Evolutionary conservation across 192 early-diverging fungal genomes (phyloP).

Genomic region (Coemansia guatemalensis): DNA sequence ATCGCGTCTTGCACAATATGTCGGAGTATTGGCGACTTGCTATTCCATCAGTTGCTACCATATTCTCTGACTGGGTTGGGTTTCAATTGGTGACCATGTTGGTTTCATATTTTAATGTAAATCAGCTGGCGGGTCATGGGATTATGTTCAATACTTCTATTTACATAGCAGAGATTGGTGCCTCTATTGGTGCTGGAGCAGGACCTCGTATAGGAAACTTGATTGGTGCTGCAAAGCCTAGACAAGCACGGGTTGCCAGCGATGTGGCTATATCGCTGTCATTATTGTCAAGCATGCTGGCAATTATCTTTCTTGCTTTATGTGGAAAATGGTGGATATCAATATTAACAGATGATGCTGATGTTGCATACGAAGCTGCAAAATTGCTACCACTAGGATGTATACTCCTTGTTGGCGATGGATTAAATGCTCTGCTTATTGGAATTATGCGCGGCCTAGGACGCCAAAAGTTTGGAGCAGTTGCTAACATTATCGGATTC

Average conservation of each 20-base stretch:
- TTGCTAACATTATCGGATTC: conserved; percentile 49
- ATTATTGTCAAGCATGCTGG: conserved; percentile 54
- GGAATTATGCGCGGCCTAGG: conserved; percentile 56
- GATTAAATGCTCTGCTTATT: conserved; percentile 58
- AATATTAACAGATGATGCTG: conserved; percentile 48
- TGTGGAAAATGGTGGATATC: conserved; percentile 61
- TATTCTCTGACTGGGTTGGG: conserved; percentile 79
- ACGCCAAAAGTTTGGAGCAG: conserved; percentile 55
- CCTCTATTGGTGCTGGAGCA: conserved; percentile 75
- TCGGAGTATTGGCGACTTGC: conserved; percentile 64
- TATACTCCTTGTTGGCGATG: conserved; percentile 47
- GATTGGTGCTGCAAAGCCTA: conserved; percentile 57
- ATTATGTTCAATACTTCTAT: conserved; percentile 70
- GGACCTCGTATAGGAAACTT: conserved; percentile 79
- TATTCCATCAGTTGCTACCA: conserved; percentile 75
- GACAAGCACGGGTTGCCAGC: conserved; percentile 56
- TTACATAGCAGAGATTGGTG: conserved; percentile 68
- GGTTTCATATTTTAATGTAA: conserved; percentile 74
- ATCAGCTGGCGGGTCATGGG: conserved; percentile 77
- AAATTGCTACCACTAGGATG: conserved; percentile 27
- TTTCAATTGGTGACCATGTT: conserved; percentile 70
- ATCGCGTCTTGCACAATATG: conserved; percentile 64
- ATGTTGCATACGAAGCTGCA: conserved; percentile 46
- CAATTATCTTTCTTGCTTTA: conserved; percentile 59
- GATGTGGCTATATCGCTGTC: conserved; percentile 58